Conservation (phyloP, 441 rosid species). For the Adansonia madagascariensis region DNA sequence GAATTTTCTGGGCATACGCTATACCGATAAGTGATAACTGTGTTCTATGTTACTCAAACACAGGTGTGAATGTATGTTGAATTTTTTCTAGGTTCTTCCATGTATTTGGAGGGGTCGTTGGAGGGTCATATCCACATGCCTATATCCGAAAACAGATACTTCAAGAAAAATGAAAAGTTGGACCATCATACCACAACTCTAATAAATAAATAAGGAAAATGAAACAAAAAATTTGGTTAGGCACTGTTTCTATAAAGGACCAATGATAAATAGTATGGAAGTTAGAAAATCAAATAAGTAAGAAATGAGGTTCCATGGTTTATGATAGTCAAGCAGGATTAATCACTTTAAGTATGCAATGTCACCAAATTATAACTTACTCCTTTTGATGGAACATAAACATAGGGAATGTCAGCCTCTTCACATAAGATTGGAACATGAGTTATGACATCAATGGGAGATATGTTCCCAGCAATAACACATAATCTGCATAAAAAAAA, state of each 20-base stretch:
- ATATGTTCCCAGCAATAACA: conserved; percentile 30
- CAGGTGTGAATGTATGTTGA: too few species aligned
- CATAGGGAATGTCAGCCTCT: conserved; percentile 70
- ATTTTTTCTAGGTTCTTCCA: too few species aligned
- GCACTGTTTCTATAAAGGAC: not conserved
- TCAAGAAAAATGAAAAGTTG: too few species aligned
- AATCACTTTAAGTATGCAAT: not conserved
- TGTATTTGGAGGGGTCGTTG: too few species aligned
- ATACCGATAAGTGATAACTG: too few species aligned
- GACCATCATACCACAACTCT: not conserved
- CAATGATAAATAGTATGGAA: not conserved
- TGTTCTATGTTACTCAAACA: too few species aligned
- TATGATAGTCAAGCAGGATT: not conserved
- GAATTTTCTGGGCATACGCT: not conserved
- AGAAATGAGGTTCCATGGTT: not conserved
- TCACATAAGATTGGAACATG: conserved; percentile 82
- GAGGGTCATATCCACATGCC: too few species aligned
- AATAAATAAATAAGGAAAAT: not conserved
- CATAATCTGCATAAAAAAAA: conserved; percentile 56
- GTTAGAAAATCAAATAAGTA: not conserved
- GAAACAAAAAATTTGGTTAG: not conserved
- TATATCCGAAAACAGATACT: too few species aligned
- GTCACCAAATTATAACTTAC: conserved; percentile 43
- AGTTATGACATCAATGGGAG: conserved; percentile 94
- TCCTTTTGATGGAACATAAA: conserved; percentile 91